These are phyloP conservation scores for Cadophora luteo-olivacea DNA, from an alignment of 2,329 filamentous ascomycete species.

Conservation along the genomic window DNA sequence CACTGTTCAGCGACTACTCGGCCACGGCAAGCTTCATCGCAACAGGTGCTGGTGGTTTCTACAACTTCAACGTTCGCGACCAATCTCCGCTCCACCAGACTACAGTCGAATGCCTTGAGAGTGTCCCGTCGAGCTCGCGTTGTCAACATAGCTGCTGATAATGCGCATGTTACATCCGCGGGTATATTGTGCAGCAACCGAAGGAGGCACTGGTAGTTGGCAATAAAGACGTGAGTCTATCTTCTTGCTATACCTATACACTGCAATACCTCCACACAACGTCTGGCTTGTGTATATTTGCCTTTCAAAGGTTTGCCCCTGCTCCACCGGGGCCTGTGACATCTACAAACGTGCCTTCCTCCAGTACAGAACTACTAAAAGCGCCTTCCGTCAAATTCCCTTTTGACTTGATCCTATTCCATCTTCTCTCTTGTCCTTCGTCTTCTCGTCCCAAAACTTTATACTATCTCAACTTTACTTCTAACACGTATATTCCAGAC, in stretches of 20 bases:
- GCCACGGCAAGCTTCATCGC: neutral
- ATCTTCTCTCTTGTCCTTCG: neutral
- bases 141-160: neutral
- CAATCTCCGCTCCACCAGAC: neutral
- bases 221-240: neutral
- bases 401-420: neutral
- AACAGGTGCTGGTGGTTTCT: neutral
- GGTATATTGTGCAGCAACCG: neutral
- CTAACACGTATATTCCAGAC: neutral
- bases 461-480: too few relatives aligned
- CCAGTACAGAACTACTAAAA: neutral
- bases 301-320: neutral
- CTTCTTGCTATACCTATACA: too few relatives aligned
- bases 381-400: neutral
- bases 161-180: constrained; percentile 1
- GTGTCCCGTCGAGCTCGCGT: too few relatives aligned
- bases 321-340: neutral
- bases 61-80: neutral
- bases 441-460: neutral
- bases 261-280: too few relatives aligned
- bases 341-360: neutral
- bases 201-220: neutral
- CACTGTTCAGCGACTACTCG: neutral
- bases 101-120: neutral
- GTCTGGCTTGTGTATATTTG: neutral